These are phyloP conservation scores for Lenzites betulinus DNA, from an alignment of 768 basidiomycete species.

Conservation along the genomic window DNA sequence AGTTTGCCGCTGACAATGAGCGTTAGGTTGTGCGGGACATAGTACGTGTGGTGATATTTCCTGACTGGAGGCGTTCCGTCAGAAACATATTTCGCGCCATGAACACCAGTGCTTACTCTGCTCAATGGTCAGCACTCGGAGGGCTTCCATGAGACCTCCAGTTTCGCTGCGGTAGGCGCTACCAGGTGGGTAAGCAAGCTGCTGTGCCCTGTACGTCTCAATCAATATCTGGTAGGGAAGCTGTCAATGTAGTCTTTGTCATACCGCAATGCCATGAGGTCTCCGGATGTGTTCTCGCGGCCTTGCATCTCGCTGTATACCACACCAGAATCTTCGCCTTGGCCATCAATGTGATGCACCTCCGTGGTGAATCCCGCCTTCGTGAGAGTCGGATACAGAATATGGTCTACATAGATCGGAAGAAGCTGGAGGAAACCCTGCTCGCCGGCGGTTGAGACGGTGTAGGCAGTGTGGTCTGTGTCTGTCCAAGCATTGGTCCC, in stretches of 20 bases:
- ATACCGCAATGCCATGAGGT: slow-evolving; percentile 86
- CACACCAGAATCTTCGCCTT: slow-evolving; percentile 92
- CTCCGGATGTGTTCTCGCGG: slow-evolving; percentile 87
- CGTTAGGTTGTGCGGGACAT: slow-evolving; percentile 91
- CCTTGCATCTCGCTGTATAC: slow-evolving; percentile 99
- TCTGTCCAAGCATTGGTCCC: slow-evolving; percentile 98
- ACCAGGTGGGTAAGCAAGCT: slow-evolving; percentile 72
- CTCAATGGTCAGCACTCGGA: slow-evolving; percentile 82
- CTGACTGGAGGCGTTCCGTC: slow-evolving; percentile 59
- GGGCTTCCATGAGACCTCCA: slow-evolving; percentile 91
- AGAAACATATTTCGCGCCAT: slow-evolving; percentile 1
- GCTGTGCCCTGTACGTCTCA: slow-evolving; percentile 59
- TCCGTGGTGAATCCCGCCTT: slow-evolving; percentile 79
- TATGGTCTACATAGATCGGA: slow-evolving; percentile 93
- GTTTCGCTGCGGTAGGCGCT: slow-evolving; percentile 97
- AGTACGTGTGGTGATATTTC: slow-evolving; percentile 84
- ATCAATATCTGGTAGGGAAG: not conserved
- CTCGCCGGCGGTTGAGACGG: slow-evolving; percentile 91
- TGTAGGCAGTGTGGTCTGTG: slow-evolving; percentile 93
- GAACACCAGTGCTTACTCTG: slow-evolving; percentile 61
- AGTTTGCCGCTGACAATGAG: slow-evolving; percentile 89
- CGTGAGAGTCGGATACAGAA: slow-evolving; percentile 93
- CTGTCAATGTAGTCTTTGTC: slow-evolving; percentile 26
- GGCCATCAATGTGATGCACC: slow-evolving; percentile 91
- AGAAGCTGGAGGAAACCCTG: slow-evolving; percentile 87